phyloP scores from a whole-genome alignment of 768 basidiomycete genomes.

The Kwoniella sp. region DNA sequence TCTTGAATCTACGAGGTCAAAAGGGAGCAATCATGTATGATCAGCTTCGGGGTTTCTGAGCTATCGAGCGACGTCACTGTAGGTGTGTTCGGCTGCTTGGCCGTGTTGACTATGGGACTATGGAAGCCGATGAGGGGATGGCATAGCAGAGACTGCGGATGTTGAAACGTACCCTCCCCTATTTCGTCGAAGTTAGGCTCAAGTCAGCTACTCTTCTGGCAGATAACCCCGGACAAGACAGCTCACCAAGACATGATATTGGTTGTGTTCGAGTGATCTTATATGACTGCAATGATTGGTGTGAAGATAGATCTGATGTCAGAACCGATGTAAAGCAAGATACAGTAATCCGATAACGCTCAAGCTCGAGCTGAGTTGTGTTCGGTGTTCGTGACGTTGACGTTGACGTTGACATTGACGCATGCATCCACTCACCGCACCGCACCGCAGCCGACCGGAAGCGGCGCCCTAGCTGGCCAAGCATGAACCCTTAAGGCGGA shows the following conservation, averaged over 20 bases:
- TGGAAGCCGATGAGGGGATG: too few relatives aligned
- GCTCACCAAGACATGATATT: slow-evolving; percentile 41
- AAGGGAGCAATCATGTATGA: background rate
- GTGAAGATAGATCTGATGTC: too few relatives aligned
- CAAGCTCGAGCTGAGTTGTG: slow-evolving; percentile 1
- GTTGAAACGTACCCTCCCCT: slow-evolving; percentile 34
- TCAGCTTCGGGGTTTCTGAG: background rate
- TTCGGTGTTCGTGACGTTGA: slow-evolving; percentile 9
- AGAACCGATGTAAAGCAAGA: too few relatives aligned
- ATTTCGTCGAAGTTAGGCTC: slow-evolving; percentile 10
- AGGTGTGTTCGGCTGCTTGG: too few relatives aligned
- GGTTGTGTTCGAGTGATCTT: too few relatives aligned
- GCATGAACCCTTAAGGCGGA: background rate
- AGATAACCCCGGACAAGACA: background rate
- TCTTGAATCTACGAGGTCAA: slow-evolving; percentile 70
- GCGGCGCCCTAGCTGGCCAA: too few relatives aligned
- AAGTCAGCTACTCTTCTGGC: slow-evolving; percentile 5
- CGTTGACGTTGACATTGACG: background rate
- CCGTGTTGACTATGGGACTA: too few relatives aligned
- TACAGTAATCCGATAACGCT: background rate
- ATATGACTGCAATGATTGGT: too few relatives aligned
- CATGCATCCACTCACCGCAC: too few relatives aligned
- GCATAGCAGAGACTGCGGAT: background rate
- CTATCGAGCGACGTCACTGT: too few relatives aligned
- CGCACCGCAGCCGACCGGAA: background rate